phyloP scores from a whole-genome alignment of 441 rosid genomes.

The Euphorbia celastroides region DNA sequence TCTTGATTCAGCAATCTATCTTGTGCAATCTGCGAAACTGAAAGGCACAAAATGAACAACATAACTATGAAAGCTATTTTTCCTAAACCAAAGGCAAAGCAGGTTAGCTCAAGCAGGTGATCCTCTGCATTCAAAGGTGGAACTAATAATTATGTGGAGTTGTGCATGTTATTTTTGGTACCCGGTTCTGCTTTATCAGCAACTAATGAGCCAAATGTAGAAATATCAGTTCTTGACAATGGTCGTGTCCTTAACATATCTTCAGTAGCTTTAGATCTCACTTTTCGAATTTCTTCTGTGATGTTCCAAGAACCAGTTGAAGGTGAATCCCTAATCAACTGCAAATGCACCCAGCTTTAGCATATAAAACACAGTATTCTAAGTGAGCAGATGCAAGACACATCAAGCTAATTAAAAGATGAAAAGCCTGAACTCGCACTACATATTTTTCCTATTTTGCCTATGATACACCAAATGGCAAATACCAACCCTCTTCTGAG shows the following conservation, averaged over 20 bases:
- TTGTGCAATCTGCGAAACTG: slow-evolving; percentile 33
- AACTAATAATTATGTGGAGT: slow-evolving; percentile 23
- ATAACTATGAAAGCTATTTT: slow-evolving; percentile 1
- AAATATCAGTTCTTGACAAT: slow-evolving; percentile 42
- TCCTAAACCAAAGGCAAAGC: slow-evolving; percentile 20
- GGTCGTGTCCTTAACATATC: slow-evolving; percentile 58
- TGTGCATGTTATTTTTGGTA: slow-evolving; percentile 19
- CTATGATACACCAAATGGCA: background rate
- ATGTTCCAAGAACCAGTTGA: slow-evolving; percentile 71
- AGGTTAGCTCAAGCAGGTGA: slow-evolving; percentile 20
- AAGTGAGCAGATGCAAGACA: slow-evolving; percentile 16
- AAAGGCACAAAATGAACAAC: slow-evolving; percentile 18
- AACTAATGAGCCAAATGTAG: slow-evolving; percentile 27
- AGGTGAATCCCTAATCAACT: slow-evolving; percentile 50
- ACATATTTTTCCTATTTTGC: background rate
- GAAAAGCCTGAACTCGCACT: background rate
- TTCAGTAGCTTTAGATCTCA: slow-evolving; percentile 85
- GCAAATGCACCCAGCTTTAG: slow-evolving; percentile 44
- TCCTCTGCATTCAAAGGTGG: slow-evolving; percentile 28
- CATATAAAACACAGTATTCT: slow-evolving; percentile 15
- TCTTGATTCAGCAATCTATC: slow-evolving; percentile 30
- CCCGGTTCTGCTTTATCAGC: slow-evolving; percentile 25
- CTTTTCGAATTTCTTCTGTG: slow-evolving; percentile 77
- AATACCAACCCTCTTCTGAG: background rate
- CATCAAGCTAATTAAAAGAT: background rate